A percentile compares a stretch with the other conserved stretches of the same genome.
Evolutionary conservation across 441 rosid species (phyloP).

Genomic region (Corymbia calophylla): DNA sequence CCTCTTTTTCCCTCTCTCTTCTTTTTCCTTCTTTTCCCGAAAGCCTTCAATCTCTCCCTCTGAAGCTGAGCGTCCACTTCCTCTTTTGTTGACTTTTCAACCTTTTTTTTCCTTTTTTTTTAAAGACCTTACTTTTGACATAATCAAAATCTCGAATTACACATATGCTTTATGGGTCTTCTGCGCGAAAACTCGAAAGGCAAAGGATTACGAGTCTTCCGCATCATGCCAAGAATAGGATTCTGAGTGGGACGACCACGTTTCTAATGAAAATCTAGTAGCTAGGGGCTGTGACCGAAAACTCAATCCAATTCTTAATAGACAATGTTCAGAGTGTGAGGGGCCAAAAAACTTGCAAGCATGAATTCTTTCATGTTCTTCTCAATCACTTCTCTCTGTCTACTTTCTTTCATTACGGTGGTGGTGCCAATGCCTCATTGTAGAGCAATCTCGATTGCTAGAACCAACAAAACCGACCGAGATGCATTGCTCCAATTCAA

Average conservation of each 20-base stretch:
- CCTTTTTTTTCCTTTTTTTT: too few relatives aligned
- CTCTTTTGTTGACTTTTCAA: too few relatives aligned
- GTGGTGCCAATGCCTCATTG: neutral
- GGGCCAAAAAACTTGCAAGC: neutral
- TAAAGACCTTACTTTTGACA: too few relatives aligned
- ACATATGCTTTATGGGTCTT: too few relatives aligned
- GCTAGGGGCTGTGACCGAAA: neutral
- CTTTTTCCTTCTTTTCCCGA: too few relatives aligned
- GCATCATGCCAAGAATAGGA: neutral
- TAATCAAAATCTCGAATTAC: too few relatives aligned
- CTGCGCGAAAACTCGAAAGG: too few relatives aligned
- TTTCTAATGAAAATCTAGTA: neutral
- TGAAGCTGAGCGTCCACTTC: too few relatives aligned
- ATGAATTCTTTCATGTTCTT: neutral
- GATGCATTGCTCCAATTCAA: neutral
- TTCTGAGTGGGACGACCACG: neutral
- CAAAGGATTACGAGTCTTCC: neutral
- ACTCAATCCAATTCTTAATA: neutral
- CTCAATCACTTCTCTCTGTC: neutral
- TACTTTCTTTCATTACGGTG: neutral
- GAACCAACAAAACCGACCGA: neutral
- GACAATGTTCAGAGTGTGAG: fast-evolving
- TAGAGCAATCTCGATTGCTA: neutral
- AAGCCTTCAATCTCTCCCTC: too few relatives aligned
- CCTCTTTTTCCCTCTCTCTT: too few relatives aligned